These are phyloP conservation scores for Gaertneriomyces semiglobifer DNA, from an alignment of 192 early-diverging fungal species.

Conservation along the genomic window DNA sequence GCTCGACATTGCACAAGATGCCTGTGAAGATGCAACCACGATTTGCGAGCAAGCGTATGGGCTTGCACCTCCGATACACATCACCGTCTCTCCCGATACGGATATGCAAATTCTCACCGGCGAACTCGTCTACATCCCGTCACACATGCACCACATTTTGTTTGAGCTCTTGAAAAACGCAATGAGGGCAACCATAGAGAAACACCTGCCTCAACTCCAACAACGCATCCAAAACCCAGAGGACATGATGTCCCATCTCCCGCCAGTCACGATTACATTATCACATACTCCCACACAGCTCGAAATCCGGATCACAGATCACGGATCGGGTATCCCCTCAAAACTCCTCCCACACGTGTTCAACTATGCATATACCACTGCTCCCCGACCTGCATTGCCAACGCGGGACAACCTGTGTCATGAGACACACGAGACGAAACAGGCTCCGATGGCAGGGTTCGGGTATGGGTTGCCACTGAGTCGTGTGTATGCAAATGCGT, in stretches of 20 bases:
- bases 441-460: conserved; percentile 67
- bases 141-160: conserved; percentile 90
- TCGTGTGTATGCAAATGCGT: conserved; percentile 84
- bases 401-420: conserved; percentile 1
- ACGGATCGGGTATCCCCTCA: conserved; percentile 85
- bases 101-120: conserved; percentile 16
- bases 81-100: conserved; percentile 28
- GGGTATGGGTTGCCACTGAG: conserved; percentile 91
- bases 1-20: conserved; percentile 74
- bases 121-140: conserved; percentile 90
- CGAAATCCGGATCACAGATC: conserved; percentile 89
- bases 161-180: conserved; percentile 97
- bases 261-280: conserved; percentile 61
- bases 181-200: conserved; percentile 86
- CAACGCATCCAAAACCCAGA: conserved; percentile 30
- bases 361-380: conserved; percentile 79
- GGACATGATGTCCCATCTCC: not conserved
- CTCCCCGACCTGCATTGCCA: conserved; percentile 34
- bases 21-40: conserved; percentile 80
- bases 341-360: conserved; percentile 79
- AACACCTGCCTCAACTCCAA: conserved; percentile 3
- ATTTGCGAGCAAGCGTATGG: conserved; percentile 87
- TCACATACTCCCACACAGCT: conserved; percentile 63
- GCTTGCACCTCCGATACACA: conserved; percentile 62
- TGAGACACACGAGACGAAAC: not conserved